These are phyloP conservation scores for Poteriospumella lacustris DNA, from an alignment of 108 stramenopile genomes.

Conservation along the genomic window DNA sequence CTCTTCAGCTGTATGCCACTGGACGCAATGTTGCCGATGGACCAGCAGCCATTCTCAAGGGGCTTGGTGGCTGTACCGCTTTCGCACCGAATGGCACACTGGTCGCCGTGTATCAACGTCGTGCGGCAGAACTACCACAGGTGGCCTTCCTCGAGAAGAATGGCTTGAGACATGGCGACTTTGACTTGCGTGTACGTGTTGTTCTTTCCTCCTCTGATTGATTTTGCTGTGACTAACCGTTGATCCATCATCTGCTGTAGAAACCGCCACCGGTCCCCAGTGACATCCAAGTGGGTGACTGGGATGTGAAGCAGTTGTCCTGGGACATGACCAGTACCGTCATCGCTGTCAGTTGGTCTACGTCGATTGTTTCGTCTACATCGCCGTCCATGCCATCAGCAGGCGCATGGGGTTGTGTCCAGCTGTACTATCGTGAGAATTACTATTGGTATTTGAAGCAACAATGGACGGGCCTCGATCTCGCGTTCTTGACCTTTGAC, in stretches of 20 bases:
- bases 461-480: neutral
- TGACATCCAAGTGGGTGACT: no score
- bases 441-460: slow-evolving; percentile 12
- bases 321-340: neutral
- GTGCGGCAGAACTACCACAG: neutral
- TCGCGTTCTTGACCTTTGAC: neutral
- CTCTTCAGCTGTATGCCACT: neutral
- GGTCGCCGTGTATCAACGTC: neutral
- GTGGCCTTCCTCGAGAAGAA: slow-evolving; percentile 17
- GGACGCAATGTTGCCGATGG: slow-evolving; percentile 20
- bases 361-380: neutral
- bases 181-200: neutral
- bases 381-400: no score
- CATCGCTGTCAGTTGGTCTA: neutral
- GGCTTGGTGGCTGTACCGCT: neutral
- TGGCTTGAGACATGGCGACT: slow-evolving; percentile 27
- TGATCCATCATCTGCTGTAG: no score
- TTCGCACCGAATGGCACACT: slow-evolving; percentile 21
- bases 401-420: neutral
- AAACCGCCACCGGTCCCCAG: no score
- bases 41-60: neutral
- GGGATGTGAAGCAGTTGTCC: neutral
- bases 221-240: no score
- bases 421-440: slow-evolving; percentile 19
- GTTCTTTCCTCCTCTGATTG: no score